Percentiles rank a stretch among this genome's conserved stretches.
Conservation (phyloP, 2,329 filamentous ascomycete species). For the Hymenoscyphus linearis region DNA sequence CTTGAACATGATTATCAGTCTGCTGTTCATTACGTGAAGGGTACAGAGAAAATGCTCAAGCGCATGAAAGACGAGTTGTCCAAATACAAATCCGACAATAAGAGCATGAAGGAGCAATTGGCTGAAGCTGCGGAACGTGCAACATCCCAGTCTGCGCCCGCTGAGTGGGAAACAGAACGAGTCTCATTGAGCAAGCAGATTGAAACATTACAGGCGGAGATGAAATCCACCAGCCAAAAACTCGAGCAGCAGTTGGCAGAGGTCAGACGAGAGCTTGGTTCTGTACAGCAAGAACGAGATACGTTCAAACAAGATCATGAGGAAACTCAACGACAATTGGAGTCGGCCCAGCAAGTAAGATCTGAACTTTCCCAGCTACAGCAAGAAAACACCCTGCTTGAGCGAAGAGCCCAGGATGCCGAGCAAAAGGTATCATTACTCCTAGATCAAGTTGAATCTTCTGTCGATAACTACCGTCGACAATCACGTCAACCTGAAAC, state of each 20-base stretch:
- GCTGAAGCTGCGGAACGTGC: conserved; percentile 56
- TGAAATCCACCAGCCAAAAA: conserved; percentile 57
- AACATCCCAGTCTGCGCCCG: conserved; percentile 39
- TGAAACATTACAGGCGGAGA: conserved; percentile 60
- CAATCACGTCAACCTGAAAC: conserved; percentile 57
- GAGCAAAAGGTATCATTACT: conserved; percentile 90
- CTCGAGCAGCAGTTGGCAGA: conserved; percentile 67
- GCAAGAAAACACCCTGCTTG: conserved; percentile 73
- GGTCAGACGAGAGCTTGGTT: conserved; percentile 64
- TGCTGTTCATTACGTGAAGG: conserved; percentile 95
- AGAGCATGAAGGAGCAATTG: conserved; percentile 77
- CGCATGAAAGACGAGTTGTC: conserved; percentile 97
- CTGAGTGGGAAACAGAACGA: conserved; percentile 73
- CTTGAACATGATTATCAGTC: conserved; percentile 97
- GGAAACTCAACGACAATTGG: conserved; percentile 47
- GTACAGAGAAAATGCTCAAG: conserved; percentile 98
- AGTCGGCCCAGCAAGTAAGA: conserved; percentile 48
- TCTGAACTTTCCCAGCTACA: conserved; percentile 76
- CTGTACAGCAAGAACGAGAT: conserved; percentile 64
- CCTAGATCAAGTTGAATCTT: conserved; percentile 88
- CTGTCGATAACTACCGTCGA: conserved; percentile 90
- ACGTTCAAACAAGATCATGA: conserved; percentile 52
- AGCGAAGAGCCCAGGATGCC: conserved; percentile 80
- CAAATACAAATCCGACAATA: conserved; percentile 84
- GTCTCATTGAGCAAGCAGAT: conserved; percentile 63